Percentiles rank a stretch among this genome's conserved stretches.
phyloP scores from a whole-genome alignment of 129 eudicot species.

The Pulicaria dysenterica region DNA sequence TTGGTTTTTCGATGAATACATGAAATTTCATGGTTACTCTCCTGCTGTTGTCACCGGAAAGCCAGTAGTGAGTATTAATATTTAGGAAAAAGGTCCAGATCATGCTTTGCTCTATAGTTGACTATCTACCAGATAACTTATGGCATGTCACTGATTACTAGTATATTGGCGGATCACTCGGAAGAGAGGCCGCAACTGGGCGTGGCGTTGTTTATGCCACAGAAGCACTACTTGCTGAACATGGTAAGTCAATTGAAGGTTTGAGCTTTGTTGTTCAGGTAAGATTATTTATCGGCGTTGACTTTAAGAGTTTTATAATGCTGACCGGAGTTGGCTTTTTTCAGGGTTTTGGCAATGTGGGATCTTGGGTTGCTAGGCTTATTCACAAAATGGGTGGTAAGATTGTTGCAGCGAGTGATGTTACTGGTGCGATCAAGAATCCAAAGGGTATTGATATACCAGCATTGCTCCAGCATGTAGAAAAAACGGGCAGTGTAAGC shows the following conservation, averaged over 20 bases:
- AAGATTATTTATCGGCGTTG: background rate
- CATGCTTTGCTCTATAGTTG: too few species aligned
- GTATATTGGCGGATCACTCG: slow-evolving; percentile 85
- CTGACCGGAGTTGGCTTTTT: slow-evolving; percentile 1
- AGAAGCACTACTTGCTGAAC: slow-evolving; percentile 64
- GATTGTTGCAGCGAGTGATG: slow-evolving; percentile 70
- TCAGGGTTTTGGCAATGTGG: slow-evolving; percentile 83
- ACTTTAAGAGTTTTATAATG: background rate
- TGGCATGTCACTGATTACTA: slow-evolving; percentile 9
- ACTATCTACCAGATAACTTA: background rate
- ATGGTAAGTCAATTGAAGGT: slow-evolving; percentile 56
- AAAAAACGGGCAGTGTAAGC: slow-evolving; percentile 42
- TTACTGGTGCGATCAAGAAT: slow-evolving; percentile 69
- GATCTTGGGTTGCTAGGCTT: slow-evolving; percentile 72
- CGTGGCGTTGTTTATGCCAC: slow-evolving; percentile 73
- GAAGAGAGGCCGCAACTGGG: slow-evolving; percentile 79
- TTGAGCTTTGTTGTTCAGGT: slow-evolving; percentile 74
- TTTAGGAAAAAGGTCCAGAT: too few species aligned
- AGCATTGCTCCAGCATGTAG: slow-evolving; percentile 53
- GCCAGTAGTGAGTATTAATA: slow-evolving; percentile 56
- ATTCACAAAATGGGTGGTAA: slow-evolving; percentile 70
- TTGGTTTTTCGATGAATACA: slow-evolving; percentile 86
- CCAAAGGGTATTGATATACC: slow-evolving; percentile 61
- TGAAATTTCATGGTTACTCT: slow-evolving; percentile 76
- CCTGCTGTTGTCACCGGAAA: slow-evolving; percentile 85